Evolutionary conservation across 2,329 filamentous ascomycete genomes (phyloP), one percentile per base, ranked within the genome.

Genomic region (Xylaria polymorpha): DNA sequence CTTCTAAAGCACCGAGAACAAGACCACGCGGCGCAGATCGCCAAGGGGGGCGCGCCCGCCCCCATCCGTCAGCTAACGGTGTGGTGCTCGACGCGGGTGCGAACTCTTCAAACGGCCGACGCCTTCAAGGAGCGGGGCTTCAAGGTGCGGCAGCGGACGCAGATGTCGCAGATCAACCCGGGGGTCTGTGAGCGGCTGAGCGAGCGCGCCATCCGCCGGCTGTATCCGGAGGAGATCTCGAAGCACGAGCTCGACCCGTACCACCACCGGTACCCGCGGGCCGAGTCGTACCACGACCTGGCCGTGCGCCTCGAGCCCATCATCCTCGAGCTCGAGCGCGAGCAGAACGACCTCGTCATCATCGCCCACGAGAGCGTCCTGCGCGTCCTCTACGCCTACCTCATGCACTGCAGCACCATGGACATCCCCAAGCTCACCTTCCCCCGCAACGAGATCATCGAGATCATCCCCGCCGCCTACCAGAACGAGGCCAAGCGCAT

Each of bases 311-410:
- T 99, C 56, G 96, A 99, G 79, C 97, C 96, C 48, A 97, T 99
- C 77, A 99, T 99, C 77, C 88, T 99, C 37, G 96, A 99, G 80
- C 88, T 99, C 15, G 96, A 99, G 83, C 91, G 96, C 51, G 96
- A 99, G 82, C 93, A 98, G 76, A 97, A 97, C 73, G 96, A 99
- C 79, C 87, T 99, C n/a, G 87, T 99, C 62, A 98, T 99, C 78
- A 98, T 99, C 74, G 96, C 96, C 0, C 96, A 99, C 80, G 96
- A 99, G 80, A 97, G 94, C 61, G 96, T 99, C n/a, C 87, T 99
- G 56, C 92, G 96, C 51, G 96, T 99, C 29, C 87, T 99, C 3
- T 99, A 99, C 79, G 94, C 94, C 29, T 99, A 99, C 81, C 86
- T 99, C 46, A 99, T 99, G 96, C 96, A 97, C 75, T 98, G 96